Base-by-base conservation (phyloP, 1,139 yeast species). In the Meyerozyma sp. region DNA sequence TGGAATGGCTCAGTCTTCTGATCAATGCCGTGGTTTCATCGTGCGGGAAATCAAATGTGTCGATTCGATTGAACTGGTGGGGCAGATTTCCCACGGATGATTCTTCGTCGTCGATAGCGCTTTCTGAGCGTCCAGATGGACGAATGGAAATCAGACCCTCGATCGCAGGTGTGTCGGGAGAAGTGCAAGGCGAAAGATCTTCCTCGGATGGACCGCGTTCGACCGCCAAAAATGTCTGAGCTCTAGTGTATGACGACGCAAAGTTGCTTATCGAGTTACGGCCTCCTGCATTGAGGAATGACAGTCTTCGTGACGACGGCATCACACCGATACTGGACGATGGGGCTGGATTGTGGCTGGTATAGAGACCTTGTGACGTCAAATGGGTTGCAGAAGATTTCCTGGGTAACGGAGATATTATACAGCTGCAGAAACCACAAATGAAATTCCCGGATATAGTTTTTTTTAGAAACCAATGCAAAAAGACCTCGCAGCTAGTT, bases 161-260 rank as follows among this genome's bases (percentile, higher is more conserved):
- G 4, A 8, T 10, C 16, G n/a, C 35, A 5, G 18, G 10, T 18
- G 11, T 18, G 35, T 46, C 37, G 3, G 58, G 57, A 7, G 61
- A 54, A 1, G 63, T 54, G 43, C 60, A 57, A 4, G 68, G 66
- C 5, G 68, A 63, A 6, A 63, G 36, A 16, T 51, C 58, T 32
- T 56, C 62, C n/a, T 45, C 43, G 10, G 41, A 37, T 23, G 26
- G 25, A 49, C 44, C 26, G 46, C 50, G 39, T 58, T 68, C 39
- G 63, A 61, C 59, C 1, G 68, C 70, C 32, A 63, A 54, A 49
- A 66, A 67, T 5, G 89, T 77, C 60, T 85, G 94, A 0, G 96
- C 95, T 55, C 96, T 72, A 39, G 80, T 72, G 57, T 75, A 81
- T 1, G 95, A 86, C 1, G 89, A 80, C 2, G 95, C 94, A 63